Evolutionary conservation across 1,284 basidiomycete species (phyloP).

Genomic region (Microbotryum scabiosae): DNA sequence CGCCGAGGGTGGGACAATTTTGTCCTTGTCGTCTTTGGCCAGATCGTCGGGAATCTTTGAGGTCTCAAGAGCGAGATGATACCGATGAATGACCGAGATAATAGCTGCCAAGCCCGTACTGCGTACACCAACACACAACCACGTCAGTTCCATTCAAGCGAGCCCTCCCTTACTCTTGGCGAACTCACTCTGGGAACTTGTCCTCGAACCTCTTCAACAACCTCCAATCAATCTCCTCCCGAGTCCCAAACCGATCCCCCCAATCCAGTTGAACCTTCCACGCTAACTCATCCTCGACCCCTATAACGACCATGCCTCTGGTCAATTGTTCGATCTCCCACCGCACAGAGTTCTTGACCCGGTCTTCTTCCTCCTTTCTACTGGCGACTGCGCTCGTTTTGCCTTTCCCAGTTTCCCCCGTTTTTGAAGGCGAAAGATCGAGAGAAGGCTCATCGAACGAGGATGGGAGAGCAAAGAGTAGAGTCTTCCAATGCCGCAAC

Average conservation of each 20-base stretch:
- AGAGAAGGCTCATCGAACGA: slow-evolving; percentile 40
- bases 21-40: slow-evolving; percentile 1
- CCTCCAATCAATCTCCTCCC: slow-evolving; percentile 55
- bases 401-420: slow-evolving; percentile 37
- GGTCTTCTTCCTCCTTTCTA: slow-evolving; percentile 38
- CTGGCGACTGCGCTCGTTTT: slow-evolving; percentile 37
- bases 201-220: slow-evolving; percentile 57
- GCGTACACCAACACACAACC: slow-evolving; percentile 23
- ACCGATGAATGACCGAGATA: too few species aligned
- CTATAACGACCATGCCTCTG: slow-evolving; percentile 61
- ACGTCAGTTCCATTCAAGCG: neutral
- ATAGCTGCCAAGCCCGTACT: too few species aligned
- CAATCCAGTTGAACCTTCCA: slow-evolving; percentile 74
- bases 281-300: slow-evolving; percentile 64
- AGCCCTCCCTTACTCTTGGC: neutral
- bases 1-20: slow-evolving; percentile 31
- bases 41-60: neutral
- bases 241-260: slow-evolving; percentile 54
- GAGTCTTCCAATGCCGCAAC: slow-evolving; percentile 53
- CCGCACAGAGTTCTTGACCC: slow-evolving; percentile 48
- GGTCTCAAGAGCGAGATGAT: too few species aligned
- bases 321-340: slow-evolving; percentile 62
- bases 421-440: slow-evolving; percentile 21
- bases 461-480: slow-evolving; percentile 51
- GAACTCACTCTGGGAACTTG: slow-evolving; percentile 54